A percentile compares a stretch with the other conserved stretches of the same genome.
phyloP scores from a whole-genome alignment of 352 stramenopile species.

The Globisporangium cylindrosporum region DNA sequence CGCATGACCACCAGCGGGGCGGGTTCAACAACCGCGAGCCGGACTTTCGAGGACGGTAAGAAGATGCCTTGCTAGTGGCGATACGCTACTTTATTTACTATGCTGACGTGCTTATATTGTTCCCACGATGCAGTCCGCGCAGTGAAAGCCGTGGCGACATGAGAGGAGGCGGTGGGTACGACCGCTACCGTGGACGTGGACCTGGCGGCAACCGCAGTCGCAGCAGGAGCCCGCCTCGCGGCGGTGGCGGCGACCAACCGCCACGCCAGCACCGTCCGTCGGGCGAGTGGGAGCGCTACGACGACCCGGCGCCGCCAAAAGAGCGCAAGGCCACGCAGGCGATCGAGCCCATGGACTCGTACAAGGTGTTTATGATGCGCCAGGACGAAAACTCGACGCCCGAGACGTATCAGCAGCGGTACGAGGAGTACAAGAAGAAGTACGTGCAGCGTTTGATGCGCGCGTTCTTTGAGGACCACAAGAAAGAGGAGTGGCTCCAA shows the following conservation, averaged over 20 bases:
- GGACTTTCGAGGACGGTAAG: conserved; percentile 24
- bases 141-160: conserved; percentile 25
- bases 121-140: conserved; percentile 12
- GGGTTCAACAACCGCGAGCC: conserved; percentile 19
- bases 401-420: conserved; percentile 82
- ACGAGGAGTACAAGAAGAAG: conserved; percentile 90
- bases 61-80: neutral
- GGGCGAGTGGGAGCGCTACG: conserved; percentile 22
- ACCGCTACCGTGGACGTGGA: conserved; percentile 21
- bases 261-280: conserved; percentile 10
- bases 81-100: neutral
- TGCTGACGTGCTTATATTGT: neutral
- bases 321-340: conserved; percentile 33
- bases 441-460: conserved; percentile 74
- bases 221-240: conserved; percentile 32
- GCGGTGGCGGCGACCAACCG: conserved; percentile 4
- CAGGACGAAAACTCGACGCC: conserved; percentile 77
- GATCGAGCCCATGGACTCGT: conserved; percentile 76
- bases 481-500: conserved; percentile 85
- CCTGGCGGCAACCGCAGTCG: conserved; percentile 27
- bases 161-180: conserved; percentile 18
- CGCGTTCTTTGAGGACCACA: conserved; percentile 85
- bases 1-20: conserved; percentile 19
- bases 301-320: conserved; percentile 19
- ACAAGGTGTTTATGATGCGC: conserved; percentile 89